Conservation (phyloP, 768 basidiomycete genomes). For the Kwoniella pini region DNA sequence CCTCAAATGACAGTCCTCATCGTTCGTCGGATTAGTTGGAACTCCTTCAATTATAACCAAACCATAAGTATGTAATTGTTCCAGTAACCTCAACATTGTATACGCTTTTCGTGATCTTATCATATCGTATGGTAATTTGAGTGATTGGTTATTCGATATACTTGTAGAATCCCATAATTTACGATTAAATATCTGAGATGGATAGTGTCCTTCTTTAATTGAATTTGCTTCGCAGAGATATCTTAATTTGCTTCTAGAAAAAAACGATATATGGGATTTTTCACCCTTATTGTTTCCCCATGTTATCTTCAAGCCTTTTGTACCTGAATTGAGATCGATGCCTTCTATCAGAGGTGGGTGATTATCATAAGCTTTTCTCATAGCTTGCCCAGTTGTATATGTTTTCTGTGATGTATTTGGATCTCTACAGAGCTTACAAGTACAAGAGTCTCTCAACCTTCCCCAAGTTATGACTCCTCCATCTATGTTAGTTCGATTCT, state of each 20-base stretch:
- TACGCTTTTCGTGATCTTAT: neutral
- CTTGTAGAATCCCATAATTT: slow-evolving; percentile 58
- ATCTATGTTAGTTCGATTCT: neutral
- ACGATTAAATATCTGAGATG: slow-evolving; percentile 57
- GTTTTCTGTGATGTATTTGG: slow-evolving; percentile 67
- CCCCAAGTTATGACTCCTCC: slow-evolving; percentile 60
- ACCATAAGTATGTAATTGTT: slow-evolving; percentile 71
- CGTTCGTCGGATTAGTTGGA: slow-evolving; percentile 63
- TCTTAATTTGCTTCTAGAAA: neutral
- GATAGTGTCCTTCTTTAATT: neutral
- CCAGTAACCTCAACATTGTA: slow-evolving; percentile 62
- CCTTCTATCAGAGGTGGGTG: neutral
- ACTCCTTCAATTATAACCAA: slow-evolving; percentile 73
- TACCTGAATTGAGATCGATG: neutral
- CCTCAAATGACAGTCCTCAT: slow-evolving; percentile 68
- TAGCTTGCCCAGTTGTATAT: slow-evolving; percentile 14
- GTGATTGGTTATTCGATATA: slow-evolving; percentile 60
- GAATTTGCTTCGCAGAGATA: neutral
- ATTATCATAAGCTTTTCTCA: neutral
- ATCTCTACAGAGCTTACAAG: slow-evolving; percentile 71
- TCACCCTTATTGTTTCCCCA: slow-evolving; percentile 56
- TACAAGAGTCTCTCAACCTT: slow-evolving; percentile 85
- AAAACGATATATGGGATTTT: neutral
- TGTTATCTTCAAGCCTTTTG: slow-evolving; percentile 59
- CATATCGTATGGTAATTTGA: slow-evolving; percentile 45